These are phyloP conservation scores for Solanum dulcamara DNA, from an alignment of 257 asterid species.

Conservation along the genomic window DNA sequence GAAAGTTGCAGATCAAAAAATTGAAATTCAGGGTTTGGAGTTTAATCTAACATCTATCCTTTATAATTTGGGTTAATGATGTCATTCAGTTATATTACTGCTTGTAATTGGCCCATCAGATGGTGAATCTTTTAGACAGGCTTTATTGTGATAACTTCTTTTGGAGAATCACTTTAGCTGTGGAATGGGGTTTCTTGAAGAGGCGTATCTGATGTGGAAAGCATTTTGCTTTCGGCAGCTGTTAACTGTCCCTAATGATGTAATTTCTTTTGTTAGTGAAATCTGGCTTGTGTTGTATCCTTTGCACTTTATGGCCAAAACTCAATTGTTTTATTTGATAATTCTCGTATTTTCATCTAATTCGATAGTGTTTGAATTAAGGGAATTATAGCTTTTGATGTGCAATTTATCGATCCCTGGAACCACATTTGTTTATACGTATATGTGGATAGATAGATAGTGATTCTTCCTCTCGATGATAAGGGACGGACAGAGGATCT, in stretches of 20 bases:
- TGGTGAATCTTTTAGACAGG: background rate
- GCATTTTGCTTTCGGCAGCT: background rate
- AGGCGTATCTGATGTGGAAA: background rate
- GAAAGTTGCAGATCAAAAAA: background rate
- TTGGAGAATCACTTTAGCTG: background rate
- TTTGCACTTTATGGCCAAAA: background rate
- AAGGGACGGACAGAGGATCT: background rate
- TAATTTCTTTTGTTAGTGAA: background rate
- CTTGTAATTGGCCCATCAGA: background rate
- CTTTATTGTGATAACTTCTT: background rate
- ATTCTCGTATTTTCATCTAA: background rate
- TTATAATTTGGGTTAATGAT: background rate
- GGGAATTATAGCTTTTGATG: constrained; percentile 68
- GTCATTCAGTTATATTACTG: background rate
- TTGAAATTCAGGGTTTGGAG: background rate
- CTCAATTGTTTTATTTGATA: background rate
- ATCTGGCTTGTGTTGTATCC: background rate
- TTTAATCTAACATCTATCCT: background rate
- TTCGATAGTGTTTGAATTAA: constrained; percentile 51
- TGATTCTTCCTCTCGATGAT: background rate
- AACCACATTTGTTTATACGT: background rate
- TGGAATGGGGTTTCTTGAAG: background rate
- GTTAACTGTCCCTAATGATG: background rate
- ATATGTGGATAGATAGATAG: background rate
- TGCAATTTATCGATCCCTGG: background rate